phyloP scores from a whole-genome alignment of 2,329 filamentous ascomycete genomes.

The Penicillium sp. region DNA sequence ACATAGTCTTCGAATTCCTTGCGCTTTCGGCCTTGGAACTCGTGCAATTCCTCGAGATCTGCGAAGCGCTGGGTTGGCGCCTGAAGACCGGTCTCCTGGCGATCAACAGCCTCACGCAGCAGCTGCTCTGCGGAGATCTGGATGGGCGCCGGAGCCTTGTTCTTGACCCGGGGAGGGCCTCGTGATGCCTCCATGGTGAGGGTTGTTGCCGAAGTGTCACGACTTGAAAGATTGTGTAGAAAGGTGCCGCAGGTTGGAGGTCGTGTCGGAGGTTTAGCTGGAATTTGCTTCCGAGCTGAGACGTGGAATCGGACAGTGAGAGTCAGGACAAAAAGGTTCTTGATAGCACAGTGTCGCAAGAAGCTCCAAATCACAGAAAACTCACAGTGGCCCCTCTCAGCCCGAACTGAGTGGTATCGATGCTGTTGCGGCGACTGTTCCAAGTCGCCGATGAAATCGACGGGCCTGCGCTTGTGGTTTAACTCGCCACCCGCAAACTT shows the following conservation, averaged over 20 bases:
- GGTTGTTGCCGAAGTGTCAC: constrained; percentile 4
- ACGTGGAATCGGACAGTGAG: background rate
- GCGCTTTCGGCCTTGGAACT: constrained; percentile 93
- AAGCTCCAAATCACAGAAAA: background rate
- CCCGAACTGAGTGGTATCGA: constrained; percentile 12
- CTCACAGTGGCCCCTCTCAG: constrained; percentile 8
- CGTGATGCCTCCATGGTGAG: constrained; percentile 83
- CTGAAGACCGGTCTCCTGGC: constrained; percentile 86
- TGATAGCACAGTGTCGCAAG: background rate
- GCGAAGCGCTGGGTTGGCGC: constrained; percentile 93
- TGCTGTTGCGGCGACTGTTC: constrained; percentile 12
- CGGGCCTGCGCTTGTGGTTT: constrained; percentile 27
- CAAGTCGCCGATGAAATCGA: constrained; percentile 25
- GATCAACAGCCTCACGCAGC: constrained; percentile 93
- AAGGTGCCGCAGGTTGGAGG: background rate
- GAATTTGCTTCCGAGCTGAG: constrained; percentile 5
- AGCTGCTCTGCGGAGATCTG: constrained; percentile 98
- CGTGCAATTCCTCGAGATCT: constrained; percentile 96
- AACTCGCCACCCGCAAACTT: constrained; percentile 30
- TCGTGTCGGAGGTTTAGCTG: constrained; percentile 3
- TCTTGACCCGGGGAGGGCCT: constrained; percentile 95
- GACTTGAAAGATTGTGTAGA: constrained; percentile 1
- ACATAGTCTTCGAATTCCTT: constrained; percentile 99
- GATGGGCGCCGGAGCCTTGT: constrained; percentile 90
- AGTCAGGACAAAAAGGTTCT: background rate